Percentiles rank a stretch among this genome's conserved stretches.
phyloP scores from a whole-genome alignment of 2,329 filamentous ascomycete species.

The Saccharata proteae region DNA sequence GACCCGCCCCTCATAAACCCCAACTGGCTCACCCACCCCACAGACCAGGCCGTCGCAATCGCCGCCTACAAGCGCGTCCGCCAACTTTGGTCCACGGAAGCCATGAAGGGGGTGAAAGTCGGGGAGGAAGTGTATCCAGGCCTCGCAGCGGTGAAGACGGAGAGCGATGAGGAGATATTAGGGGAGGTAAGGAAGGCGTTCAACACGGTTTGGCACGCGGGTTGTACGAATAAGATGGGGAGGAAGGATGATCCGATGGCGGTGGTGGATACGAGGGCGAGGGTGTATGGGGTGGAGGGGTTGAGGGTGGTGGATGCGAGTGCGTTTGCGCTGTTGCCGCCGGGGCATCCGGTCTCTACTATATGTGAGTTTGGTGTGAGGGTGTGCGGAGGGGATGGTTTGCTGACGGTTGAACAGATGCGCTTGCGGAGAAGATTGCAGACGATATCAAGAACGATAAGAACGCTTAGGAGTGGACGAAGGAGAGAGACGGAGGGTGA shows the following conservation, averaged over 20 bases:
- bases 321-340: conserved; percentile 11
- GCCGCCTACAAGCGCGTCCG: conserved; percentile 20
- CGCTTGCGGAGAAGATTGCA: conserved; percentile 3
- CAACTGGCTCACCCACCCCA: conserved; percentile 20
- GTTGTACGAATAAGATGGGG: conserved; percentile 3
- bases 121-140: conserved; percentile 42
- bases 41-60: conserved; percentile 21
- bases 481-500: too few relatives aligned
- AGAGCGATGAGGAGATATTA: conserved; percentile 36
- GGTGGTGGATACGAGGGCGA: conserved; percentile 13
- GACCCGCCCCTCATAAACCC: conserved; percentile 40
- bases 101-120: conserved; percentile 24
- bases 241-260: conserved; percentile 4
- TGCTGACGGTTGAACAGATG: conserved; percentile 2
- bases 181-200: conserved; percentile 40
- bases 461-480: too few relatives aligned
- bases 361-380: conserved; percentile 12
- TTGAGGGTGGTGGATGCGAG: conserved; percentile 16
- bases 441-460: conserved; percentile 3
- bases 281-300: conserved; percentile 13
- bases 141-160: conserved; percentile 37
- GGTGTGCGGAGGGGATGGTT: conserved; percentile 6
- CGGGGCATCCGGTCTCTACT: conserved; percentile 1
- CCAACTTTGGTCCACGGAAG: conserved; percentile 14
- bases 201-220: conserved; percentile 1